These are phyloP conservation scores for Thraustochytrium striatum DNA, from an alignment of 352 stramenopile species.

Conservation along the genomic window DNA sequence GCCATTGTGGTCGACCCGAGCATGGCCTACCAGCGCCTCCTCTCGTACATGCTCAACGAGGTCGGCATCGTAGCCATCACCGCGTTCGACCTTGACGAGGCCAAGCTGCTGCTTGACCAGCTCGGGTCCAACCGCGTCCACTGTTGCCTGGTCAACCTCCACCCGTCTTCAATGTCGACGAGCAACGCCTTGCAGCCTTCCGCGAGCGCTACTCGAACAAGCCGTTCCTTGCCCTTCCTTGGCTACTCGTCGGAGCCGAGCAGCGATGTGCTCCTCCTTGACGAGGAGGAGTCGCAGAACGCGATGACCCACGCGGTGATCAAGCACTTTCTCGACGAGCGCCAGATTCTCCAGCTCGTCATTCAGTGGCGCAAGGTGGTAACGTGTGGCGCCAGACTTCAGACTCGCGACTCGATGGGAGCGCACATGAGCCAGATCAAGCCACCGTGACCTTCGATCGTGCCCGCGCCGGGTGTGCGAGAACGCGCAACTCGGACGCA, in stretches of 20 bases:
- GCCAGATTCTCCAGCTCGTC: constrained; percentile 19
- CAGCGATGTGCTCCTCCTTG: background rate
- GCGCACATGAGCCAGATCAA: background rate
- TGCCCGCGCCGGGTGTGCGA: background rate
- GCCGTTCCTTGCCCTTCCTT: constrained; percentile 25
- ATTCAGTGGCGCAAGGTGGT: background rate
- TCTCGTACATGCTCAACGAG: constrained; percentile 23
- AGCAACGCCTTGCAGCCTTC: background rate
- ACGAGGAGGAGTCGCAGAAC: background rate
- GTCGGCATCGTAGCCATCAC: background rate
- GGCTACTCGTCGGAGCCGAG: constrained; percentile 16
- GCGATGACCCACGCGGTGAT: constrained; percentile 29
- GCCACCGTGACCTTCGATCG: background rate
- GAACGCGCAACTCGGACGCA: background rate
- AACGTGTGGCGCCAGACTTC: background rate
- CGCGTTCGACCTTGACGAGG: constrained; percentile 29
- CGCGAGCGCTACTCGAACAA: no score
- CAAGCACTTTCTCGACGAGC: constrained; percentile 25
- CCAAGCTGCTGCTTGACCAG: constrained; percentile 21
- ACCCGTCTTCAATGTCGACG: background rate
- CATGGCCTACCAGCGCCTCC: constrained; percentile 31
- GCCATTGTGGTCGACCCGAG: constrained; percentile 17
- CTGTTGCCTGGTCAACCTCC: constrained; percentile 10
- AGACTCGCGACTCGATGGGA: background rate
- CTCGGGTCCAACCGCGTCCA: constrained; percentile 11